Base-by-base conservation (phyloP, 768 basidiomycete species). In the Cyclocybe aegerita region DNA sequence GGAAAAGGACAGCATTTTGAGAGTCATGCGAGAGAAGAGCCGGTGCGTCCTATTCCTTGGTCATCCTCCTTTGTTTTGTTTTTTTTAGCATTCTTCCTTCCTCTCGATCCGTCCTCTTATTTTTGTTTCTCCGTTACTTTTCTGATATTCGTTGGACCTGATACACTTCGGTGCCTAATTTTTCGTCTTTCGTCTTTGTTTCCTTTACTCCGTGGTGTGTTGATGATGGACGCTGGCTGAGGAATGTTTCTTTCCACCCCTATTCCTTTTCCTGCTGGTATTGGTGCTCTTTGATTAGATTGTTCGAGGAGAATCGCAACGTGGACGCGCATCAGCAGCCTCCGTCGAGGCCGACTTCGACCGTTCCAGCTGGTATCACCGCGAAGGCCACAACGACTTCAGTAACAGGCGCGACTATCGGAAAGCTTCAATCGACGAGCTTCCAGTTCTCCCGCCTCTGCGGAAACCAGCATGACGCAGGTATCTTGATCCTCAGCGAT, bases 401-500 rank as follows among this genome's bases (percentile, higher is more conserved):
- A 14, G 29, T 29, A 29, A 39, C 52, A 39, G 43, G 44, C 55
- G 43, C 54, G 39, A 48, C 37, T 12, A 33, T 41, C 38, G 34
- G 41, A 4, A 42, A 40, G 32, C 31, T 32, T 34, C 53, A 48
- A 31, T 46, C 53, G 46, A 52, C 53, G 15, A 52, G 57, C 39
- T 44, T 52, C 15, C 43, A 41, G 50, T 61, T 65, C 40, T 44
- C 52, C 9, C 54, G 49, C 10, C 65, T 66, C 34, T 82, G 82
- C 14, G 73, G 70, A 41, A 72, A 68, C 50, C 59, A 63, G 45
- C 67, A 71, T 41, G 70, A 73, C 34, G 65, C 65, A 15, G 70
- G 72, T 37, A 68, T 82, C 49, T 61, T 82, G 47, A 72, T 76
- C 34, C 63, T 81, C 55, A 82, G 78, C 60, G 78, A 79, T 55